Evolutionary conservation across 331 rosid species (phyloP), one percentile per base, ranked within the genome.

Genomic region (Pyracantha coccinea): DNA sequence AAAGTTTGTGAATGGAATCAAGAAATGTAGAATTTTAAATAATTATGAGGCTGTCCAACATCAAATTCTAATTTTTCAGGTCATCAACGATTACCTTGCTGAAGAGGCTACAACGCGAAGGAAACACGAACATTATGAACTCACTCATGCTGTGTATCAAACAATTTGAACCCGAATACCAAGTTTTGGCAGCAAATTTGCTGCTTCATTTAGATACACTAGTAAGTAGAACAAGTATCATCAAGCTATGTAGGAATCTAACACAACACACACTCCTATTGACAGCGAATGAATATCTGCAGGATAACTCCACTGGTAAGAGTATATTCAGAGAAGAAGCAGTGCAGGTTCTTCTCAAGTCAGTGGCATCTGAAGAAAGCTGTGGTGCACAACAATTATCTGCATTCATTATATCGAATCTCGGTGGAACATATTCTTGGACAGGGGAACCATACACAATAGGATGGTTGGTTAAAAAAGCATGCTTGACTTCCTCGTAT

Each of bases 381-480:
- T 86, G 90, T 38, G 83, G 80, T 28, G 21, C 54, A 65, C 92
- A 89, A 79, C 68, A 81, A 31, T 75, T 87, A 75, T 84, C 97
- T 62, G 89, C 94, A 69, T 89, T 82, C 32, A 83, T 91, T 73
- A 77, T 91, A 74, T 91, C 97, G 74, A 91, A 88, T 91, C 85
- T 91, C 53, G 89, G 88, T 23, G 97, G 97, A 66, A 89, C 92
- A 45, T 84, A 84, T 78, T 74, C 88, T 17, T 91, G 92, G 97
- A 84, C 90, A 11, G 97, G 97, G 31, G 97, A 91, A 71, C 79
- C 97, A 53, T 91, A 87, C 72, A 86, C 97, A 53, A 82, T 82
- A 19, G 94, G 89, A 78, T 91, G 97, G 97, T 57, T 89, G 89
- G 85, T 89, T 69, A 89, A 72, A 78, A 89, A 89, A 81, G 81